These are phyloP conservation scores for Pestalotiopsis sp. DNA, from an alignment of 2,329 filamentous ascomycete species.

Conservation along the genomic window DNA sequence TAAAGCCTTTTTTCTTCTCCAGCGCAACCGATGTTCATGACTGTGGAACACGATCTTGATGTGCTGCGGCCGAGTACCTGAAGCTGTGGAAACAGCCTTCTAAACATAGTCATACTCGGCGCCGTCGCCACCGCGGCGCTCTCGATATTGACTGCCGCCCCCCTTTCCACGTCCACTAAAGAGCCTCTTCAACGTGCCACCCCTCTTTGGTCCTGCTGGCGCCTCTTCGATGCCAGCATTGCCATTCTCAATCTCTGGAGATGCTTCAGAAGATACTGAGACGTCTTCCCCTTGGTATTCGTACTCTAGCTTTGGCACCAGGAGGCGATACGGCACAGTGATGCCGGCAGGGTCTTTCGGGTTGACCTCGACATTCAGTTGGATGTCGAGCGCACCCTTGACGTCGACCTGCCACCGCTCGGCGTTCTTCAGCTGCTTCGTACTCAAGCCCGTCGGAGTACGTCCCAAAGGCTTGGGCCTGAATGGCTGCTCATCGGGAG, in stretches of 20 bases:
- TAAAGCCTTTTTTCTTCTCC: not conserved
- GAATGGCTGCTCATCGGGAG: constrained; percentile 15
- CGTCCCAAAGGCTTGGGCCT: constrained; percentile 59
- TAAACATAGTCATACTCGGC: not conserved
- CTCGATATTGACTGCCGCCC: constrained; percentile 2
- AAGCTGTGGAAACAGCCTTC: not conserved
- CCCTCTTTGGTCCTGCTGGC: not conserved
- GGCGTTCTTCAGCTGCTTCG: constrained; percentile 61
- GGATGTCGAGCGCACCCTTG: constrained; percentile 83
- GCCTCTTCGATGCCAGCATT: constrained; percentile 7
- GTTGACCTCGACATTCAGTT: constrained; percentile 86
- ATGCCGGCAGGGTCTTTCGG: constrained; percentile 84
- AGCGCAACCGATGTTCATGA: not conserved
- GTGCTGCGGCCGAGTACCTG: not conserved
- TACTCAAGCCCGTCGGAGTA: constrained; percentile 69
- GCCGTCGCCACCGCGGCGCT: not conserved
- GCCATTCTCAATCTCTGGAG: constrained; percentile 5
- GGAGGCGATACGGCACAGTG: constrained; percentile 82
- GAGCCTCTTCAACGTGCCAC: constrained; percentile 2
- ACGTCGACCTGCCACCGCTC: constrained; percentile 70
- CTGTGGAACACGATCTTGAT: not conserved
- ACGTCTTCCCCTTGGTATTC: constrained; percentile 49
- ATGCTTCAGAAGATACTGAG: not conserved
- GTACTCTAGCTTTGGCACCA: constrained; percentile 78
- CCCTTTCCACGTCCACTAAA: constrained; percentile 10